Evolutionary conservation across 768 basidiomycete species (phyloP).

Genomic region (Mycena galopus): DNA sequence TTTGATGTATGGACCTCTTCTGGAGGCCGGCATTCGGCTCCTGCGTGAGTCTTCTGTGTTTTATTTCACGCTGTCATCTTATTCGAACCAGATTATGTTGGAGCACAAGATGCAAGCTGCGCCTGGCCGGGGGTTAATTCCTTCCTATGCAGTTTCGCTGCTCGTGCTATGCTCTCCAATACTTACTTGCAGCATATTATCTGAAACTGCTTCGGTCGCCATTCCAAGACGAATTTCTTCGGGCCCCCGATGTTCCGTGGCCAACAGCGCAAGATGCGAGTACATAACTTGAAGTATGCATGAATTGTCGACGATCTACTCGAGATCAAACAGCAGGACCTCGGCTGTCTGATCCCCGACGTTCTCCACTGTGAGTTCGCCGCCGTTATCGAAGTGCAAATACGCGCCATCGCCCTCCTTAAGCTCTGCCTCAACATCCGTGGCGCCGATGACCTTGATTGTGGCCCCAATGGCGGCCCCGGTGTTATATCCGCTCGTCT

Average conservation of each 20-base stretch:
- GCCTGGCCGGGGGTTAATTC: conserved; percentile 47
- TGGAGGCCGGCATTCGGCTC: conserved; percentile 44
- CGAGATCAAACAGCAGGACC: conserved; percentile 85
- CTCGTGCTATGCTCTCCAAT: too few species aligned
- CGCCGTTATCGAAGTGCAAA: conserved; percentile 62
- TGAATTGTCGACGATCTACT: conserved; percentile 51
- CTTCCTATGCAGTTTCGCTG: conserved; percentile 32
- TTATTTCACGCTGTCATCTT: not conserved
- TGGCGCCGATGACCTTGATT: conserved; percentile 63
- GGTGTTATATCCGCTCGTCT: conserved; percentile 85
- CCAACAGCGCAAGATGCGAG: conserved; percentile 35
- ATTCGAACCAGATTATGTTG: conserved; percentile 44
- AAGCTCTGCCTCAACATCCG: conserved; percentile 62
- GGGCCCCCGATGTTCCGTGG: conserved; percentile 46
- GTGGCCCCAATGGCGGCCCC: conserved; percentile 67
- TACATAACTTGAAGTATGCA: too few species aligned
- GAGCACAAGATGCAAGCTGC: conserved; percentile 47
- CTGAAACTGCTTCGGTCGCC: conserved; percentile 43
- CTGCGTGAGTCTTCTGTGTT: conserved; percentile 37
- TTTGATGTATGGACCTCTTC: conserved; percentile 42
- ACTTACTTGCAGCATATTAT: conserved; percentile 8
- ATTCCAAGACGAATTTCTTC: conserved; percentile 44
- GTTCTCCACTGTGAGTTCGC: too few species aligned
- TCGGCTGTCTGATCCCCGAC: conserved; percentile 74
- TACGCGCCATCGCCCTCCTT: conserved; percentile 93